phyloP scores from a whole-genome alignment of 371 early-diverging fungal genomes.

The Ordospora pajunii region DNA sequence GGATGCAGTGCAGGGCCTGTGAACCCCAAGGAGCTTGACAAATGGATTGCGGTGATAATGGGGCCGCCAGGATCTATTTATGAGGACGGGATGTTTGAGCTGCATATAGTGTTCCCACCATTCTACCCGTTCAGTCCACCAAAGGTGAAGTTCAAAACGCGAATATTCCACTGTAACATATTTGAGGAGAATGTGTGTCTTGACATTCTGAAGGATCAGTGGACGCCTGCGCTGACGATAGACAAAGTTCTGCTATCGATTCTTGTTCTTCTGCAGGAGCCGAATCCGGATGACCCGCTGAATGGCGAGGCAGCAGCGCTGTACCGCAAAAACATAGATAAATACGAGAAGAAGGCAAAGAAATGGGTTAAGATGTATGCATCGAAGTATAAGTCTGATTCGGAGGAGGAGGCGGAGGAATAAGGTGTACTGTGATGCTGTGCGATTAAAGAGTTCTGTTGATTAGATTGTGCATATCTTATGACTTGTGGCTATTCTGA shows the following conservation, averaged over 20 bases:
- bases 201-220: constrained; percentile 93
- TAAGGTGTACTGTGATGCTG: background rate
- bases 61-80: constrained; percentile 75
- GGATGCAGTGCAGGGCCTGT: constrained; percentile 66
- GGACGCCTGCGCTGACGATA: constrained; percentile 94
- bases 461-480: background rate
- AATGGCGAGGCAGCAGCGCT: constrained; percentile 78
- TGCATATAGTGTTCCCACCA: constrained; percentile 74
- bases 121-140: constrained; percentile 97
- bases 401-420: too few species aligned
- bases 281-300: constrained; percentile 95
- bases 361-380: constrained; percentile 72
- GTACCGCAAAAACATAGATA: constrained; percentile 66
- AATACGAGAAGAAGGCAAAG: constrained; percentile 69
- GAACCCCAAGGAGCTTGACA: constrained; percentile 65
- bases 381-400: constrained; percentile 14
- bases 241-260: constrained; percentile 85
- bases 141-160: constrained; percentile 78
- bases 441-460: constrained; percentile 5
- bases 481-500: background rate
- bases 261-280: constrained; percentile 83
- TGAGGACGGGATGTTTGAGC: constrained; percentile 75
- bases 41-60: constrained; percentile 68
- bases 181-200: constrained; percentile 89
- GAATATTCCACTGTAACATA: constrained; percentile 89